Evolutionary conservation across 1,284 basidiomycete species (phyloP).

Genomic region (Malassezia pachydermatis): DNA sequence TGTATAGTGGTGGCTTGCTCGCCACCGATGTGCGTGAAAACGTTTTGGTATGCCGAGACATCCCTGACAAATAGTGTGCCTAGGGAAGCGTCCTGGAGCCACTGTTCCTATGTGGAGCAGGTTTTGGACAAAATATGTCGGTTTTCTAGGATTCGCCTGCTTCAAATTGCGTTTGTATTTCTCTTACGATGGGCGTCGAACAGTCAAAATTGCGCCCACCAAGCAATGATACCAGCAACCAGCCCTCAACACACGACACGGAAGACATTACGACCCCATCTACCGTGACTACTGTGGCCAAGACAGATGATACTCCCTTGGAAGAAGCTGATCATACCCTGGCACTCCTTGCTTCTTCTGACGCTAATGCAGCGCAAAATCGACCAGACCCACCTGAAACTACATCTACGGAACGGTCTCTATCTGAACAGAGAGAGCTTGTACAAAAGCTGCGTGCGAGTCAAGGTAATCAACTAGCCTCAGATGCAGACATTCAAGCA

Average conservation of each 20-base stretch:
- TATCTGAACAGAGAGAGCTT: conserved; percentile 2
- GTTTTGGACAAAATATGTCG: too few species aligned
- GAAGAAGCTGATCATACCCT: neutral
- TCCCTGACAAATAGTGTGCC: too few species aligned
- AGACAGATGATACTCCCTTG: neutral
- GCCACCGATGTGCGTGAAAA: too few species aligned
- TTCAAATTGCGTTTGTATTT: too few species aligned
- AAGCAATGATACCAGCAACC: too few species aligned
- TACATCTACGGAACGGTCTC: neutral
- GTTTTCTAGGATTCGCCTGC: too few species aligned
- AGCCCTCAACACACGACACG: too few species aligned
- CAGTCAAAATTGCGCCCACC: conserved; percentile 2
- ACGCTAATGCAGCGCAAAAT: neutral
- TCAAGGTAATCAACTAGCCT: neutral
- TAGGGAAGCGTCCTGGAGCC: too few species aligned
- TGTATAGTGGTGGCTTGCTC: conserved; percentile 11
- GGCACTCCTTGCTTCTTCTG: neutral
- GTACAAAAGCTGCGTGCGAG: conserved; percentile 2
- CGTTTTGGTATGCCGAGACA: too few species aligned
- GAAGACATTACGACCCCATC: neutral
- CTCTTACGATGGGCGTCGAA: conserved; percentile 7
- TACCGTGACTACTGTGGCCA: too few species aligned
- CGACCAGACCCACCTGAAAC: too few species aligned
- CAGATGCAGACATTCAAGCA: neutral
- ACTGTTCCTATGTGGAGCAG: too few species aligned